Base-by-base conservation (phyloP, 2,329 filamentous ascomycete genomes). In the Leptographium galeiforme region DNA sequence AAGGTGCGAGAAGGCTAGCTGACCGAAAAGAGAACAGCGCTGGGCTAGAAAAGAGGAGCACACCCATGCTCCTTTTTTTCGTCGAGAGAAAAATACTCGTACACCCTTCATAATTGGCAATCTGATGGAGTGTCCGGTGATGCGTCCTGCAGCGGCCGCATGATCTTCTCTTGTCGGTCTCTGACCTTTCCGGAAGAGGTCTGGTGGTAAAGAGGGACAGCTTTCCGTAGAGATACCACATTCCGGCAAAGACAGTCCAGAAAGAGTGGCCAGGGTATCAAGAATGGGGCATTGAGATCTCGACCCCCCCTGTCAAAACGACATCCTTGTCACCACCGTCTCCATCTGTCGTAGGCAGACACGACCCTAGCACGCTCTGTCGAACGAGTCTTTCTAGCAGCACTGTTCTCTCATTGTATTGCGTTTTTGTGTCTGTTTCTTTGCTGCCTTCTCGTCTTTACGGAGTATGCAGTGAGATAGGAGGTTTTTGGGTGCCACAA, bases 1-100 rank as follows among this genome's bases (percentile, higher is more conserved):
- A 53, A 49, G 36, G 47, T 49, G 47, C 47, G 18, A 49, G 47
- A 51, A 53, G 56, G 45, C 44, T 56, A 45, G 52, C 38, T 50
- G 54, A 38, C 54, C 56, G 39, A 56, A 55, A 56, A 53, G 52
- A 56, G 56, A 50, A 52, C 50, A 55, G 54, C 48, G 53, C 34
- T 55, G 14, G 48, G 43, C 40, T 49, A 41, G 44, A 41, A 38
- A 25, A 39, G 34, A 43, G n/a, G n/a, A 38, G 18, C 50, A 34
- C 13, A 32, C 43, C 43, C 43, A 14, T 30, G 43, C 19, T 45
- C 43, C 43, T 45, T 16, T 45, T 45, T 30, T n/a, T 13, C 30
- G 43, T 25, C 16, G 19, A 4, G n/a, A 12, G 5, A 19, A 25
- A 44, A 19, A 45, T 45, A 45, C 43, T 45, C 43, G 43, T 45